Base-by-base conservation (phyloP, 495 filamentous ascomycete genomes). In the Acidiella bohemica region DNA sequence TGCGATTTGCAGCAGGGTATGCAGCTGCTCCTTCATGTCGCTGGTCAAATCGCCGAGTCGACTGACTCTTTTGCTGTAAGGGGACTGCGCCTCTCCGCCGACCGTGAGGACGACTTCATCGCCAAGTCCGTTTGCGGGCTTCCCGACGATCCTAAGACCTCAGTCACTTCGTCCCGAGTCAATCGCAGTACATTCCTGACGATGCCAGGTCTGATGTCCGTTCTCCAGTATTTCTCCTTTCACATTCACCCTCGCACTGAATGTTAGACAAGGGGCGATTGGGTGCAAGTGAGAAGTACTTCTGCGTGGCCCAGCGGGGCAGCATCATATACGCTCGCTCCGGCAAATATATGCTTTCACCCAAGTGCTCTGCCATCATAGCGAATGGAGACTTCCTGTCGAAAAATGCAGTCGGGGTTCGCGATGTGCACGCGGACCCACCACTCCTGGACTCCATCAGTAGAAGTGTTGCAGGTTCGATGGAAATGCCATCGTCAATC, bases 401-500 rank as follows among this genome's bases (percentile, higher is more conserved):
- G 39, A 96, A 67, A 48, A 80, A 81, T n/a, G 90, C 83, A 3
- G 86, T 80, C 1, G 88, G 92, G 53, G 96, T 90, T n/a, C 92
- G 90, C 11, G 18, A 18, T 12, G 33, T 24, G 29, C 21, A 17
- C 2, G 12, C 13, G 17, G 30, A 35, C 11, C 29, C 33, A n/a
- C n/a, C n/a, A n/a, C n/a, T n/a, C n/a, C n/a, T n/a, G n/a, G n/a
- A n/a, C n/a, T n/a, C n/a, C n/a, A n/a, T n/a, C n/a, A n/a, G n/a
- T n/a, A n/a, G n/a, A n/a, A n/a, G n/a, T n/a, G n/a, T n/a, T n/a
- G n/a, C n/a, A 8, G 58, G 59, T 54, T 90, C 83, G 6, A 95
- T 43, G 1, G 86, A 94, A 7, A 96, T 59, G 17, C 81, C 88
- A 54, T 96, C 88, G 46, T 97, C 90, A 37, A 93, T 82, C 51